These are phyloP conservation scores for Phaseolus coccineus DNA, from an alignment of 331 rosid genomes.

Conservation along the genomic window DNA sequence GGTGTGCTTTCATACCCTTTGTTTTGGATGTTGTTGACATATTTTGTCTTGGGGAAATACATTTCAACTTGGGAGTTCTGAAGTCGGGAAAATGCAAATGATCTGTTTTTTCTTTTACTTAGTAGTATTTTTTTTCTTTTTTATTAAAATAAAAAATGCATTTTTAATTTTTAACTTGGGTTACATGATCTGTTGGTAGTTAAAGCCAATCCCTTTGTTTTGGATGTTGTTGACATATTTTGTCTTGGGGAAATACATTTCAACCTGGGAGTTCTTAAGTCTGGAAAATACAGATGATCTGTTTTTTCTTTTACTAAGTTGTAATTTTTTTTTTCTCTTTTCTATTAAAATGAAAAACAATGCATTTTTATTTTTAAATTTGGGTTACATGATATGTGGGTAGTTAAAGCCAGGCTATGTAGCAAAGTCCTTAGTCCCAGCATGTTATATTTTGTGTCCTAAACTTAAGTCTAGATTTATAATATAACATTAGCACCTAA, in stretches of 20 bases:
- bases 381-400: not conserved
- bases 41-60: conserved; percentile 23
- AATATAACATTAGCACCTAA: not conserved
- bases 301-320: not conserved
- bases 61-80: conserved; percentile 17
- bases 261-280: conserved; percentile 1
- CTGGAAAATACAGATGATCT: conserved; percentile 1
- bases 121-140: not conserved
- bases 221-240: conserved; percentile 28
- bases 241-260: conserved; percentile 26
- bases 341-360: conserved; percentile 20
- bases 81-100: not conserved
- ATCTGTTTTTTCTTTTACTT: conserved; percentile 16
- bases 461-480: not conserved
- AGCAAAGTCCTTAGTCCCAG: not conserved
- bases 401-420: conserved; percentile 22
- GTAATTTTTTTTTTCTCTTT: not conserved
- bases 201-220: not conserved
- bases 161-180: conserved; percentile 5
- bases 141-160: conserved; percentile 27
- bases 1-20: conserved; percentile 59
- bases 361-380: conserved; percentile 7
- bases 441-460: conserved; percentile 24
- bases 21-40: conserved; percentile 24
- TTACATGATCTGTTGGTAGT: not conserved